Evolutionary conservation across 1,284 basidiomycete genomes (phyloP), one percentile per base, ranked within the genome.

Genomic region (Tilletia walkeri): DNA sequence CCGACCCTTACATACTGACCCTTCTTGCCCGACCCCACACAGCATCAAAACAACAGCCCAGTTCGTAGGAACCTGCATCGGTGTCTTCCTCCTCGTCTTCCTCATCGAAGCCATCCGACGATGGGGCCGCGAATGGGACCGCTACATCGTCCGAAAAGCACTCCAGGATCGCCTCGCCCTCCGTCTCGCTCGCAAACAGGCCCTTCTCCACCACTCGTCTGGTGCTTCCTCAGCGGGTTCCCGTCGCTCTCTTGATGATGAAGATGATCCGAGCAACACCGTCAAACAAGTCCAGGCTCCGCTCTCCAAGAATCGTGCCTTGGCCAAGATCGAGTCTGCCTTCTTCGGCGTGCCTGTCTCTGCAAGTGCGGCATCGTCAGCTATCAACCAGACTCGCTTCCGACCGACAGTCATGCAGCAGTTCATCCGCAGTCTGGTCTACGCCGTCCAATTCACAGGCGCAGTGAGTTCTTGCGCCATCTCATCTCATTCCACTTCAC

Each of bases 11-110:
- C 41, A 7, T 14, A 24, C 45, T 67, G 49, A 39, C 67, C 12
- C 45, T 53, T 7, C 49, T 61, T 16, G 14, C 38, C 24, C 24
- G 24, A 7, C 50, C 34, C 12, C 47, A 54, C 12, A 38, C 69
- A 70, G 70, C 16, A 70, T 73, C 48, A 61, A 54, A 14, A 67
- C 71, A 24, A 50, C 53, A 14, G 73, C 71, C 5, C 71, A 73
- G 56, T 73, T 74, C 41, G 73, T 68, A 2, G 73, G 73, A 14
- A 73, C 72, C 4, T 72, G 70, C 68, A 67, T 74, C 59, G 70
- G 63, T 49, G 69, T 74, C 53, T 74, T 74, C 66, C 66, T 74
- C 66, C 20, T 74, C 41, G 68, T 70, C 20, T 68, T 74, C 20
- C 30, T 68, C 48, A 70, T 74, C 48, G 73, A 74, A 66, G 30